These are phyloP conservation scores for Cordyceps cateniannulata DNA, from an alignment of 2,329 filamentous ascomycete genomes.

Conservation along the genomic window DNA sequence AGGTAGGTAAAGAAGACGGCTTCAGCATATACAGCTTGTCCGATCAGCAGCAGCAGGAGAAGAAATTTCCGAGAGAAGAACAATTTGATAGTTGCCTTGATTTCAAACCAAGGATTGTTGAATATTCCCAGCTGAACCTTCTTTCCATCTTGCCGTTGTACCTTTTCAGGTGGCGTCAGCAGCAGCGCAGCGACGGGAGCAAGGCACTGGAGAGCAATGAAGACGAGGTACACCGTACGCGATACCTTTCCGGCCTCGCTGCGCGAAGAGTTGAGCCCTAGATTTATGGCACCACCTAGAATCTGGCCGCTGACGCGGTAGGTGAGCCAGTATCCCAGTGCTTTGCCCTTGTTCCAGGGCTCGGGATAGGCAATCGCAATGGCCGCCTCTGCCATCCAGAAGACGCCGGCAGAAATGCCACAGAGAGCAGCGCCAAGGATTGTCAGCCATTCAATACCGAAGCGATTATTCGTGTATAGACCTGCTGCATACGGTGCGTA, in stretches of 20 bases:
- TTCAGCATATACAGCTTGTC: constrained; percentile 64
- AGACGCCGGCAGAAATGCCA: constrained; percentile 63
- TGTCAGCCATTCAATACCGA: constrained; percentile 61
- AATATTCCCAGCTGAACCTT: constrained; percentile 54
- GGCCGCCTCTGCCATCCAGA: constrained; percentile 70
- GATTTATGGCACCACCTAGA: constrained; percentile 64
- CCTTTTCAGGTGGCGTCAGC: constrained; percentile 52
- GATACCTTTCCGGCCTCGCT: constrained; percentile 58
- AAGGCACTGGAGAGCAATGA: constrained; percentile 62
- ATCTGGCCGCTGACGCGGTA: constrained; percentile 58
- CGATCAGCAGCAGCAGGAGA: constrained; percentile 60
- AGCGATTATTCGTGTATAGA: constrained; percentile 66
- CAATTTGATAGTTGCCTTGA: constrained; percentile 50
- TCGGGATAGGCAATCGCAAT: constrained; percentile 69
- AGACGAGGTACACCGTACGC: constrained; percentile 61
- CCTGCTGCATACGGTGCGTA: constrained; percentile 67
- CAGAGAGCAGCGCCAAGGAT: constrained; percentile 63
- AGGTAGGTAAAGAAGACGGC: constrained; percentile 68
- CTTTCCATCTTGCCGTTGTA: constrained; percentile 59
- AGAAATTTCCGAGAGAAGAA: constrained; percentile 58
- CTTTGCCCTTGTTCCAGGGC: constrained; percentile 57
- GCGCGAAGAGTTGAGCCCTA: constrained; percentile 56
- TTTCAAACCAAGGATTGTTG: constrained; percentile 49
- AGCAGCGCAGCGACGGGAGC: constrained; percentile 60
- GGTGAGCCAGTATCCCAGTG: constrained; percentile 62